phyloP scores from a whole-genome alignment of 2,329 filamentous ascomycete genomes.

The Arthrobotrys iridis region DNA sequence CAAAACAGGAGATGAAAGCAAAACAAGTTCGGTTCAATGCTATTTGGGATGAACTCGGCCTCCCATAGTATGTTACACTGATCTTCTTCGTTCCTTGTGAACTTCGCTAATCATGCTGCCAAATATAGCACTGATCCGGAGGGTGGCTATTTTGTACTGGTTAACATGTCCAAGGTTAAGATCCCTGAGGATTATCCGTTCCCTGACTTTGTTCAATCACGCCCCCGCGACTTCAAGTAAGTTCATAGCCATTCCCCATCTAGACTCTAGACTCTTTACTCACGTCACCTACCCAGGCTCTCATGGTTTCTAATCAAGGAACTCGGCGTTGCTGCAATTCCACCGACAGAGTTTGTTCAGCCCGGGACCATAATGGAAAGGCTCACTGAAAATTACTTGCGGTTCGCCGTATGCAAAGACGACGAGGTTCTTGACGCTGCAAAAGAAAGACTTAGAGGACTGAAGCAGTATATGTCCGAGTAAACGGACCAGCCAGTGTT shows the following conservation, averaged over 20 bases:
- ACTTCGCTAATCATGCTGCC: neutral
- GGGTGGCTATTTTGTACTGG: slow-evolving; percentile 96
- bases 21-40: slow-evolving; percentile 90
- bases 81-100: neutral
- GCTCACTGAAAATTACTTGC: slow-evolving; percentile 89
- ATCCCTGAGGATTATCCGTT: slow-evolving; percentile 86
- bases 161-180: slow-evolving; percentile 88
- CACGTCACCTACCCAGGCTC: slow-evolving; percentile 62
- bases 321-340: slow-evolving; percentile 92
- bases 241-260: neutral
- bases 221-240: slow-evolving; percentile 87
- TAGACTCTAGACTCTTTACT: neutral
- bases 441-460: slow-evolving; percentile 76
- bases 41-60: slow-evolving; percentile 77
- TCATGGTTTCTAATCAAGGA: slow-evolving; percentile 98
- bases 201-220: slow-evolving; percentile 83
- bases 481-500: slow-evolving; percentile 46
- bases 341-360: slow-evolving; percentile 97
- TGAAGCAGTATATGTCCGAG: slow-evolving; percentile 74
- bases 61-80: slow-evolving; percentile 67
- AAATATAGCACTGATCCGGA: slow-evolving; percentile 83
- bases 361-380: slow-evolving; percentile 74
- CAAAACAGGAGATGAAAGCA: slow-evolving; percentile 84
- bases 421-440: slow-evolving; percentile 83
- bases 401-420: slow-evolving; percentile 89